Evolutionary conservation across 768 basidiomycete genomes (phyloP).

Genomic region (Lactifluus piperatus): DNA sequence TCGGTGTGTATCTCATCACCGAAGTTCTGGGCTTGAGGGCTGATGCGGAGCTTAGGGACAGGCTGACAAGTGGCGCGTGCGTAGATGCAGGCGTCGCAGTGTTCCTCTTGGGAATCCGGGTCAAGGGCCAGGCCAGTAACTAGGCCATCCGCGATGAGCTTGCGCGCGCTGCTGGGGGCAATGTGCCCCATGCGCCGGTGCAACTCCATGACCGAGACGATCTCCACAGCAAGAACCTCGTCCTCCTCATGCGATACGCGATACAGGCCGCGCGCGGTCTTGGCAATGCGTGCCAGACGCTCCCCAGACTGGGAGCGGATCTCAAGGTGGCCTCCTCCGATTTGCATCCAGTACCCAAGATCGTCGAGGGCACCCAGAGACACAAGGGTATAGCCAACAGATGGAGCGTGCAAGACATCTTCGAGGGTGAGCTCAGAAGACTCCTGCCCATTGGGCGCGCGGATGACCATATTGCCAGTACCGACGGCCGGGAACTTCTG

Average conservation of each 20-base stretch:
- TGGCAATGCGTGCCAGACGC: too few relatives aligned
- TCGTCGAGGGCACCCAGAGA: background rate
- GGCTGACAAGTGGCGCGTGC: background rate
- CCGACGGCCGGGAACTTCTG: background rate
- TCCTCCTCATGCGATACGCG: background rate
- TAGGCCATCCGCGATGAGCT: slow-evolving; percentile 13
- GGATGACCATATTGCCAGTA: background rate
- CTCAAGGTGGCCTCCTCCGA: background rate
- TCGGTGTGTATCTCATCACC: too few relatives aligned
- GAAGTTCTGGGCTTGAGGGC: too few relatives aligned
- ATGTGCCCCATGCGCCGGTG: slow-evolving; percentile 33
- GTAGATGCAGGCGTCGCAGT: slow-evolving; percentile 28
- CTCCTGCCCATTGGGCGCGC: background rate
- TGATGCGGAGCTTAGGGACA: background rate
- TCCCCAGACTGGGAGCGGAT: too few relatives aligned
- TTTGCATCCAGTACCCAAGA: background rate
- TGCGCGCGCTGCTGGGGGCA: slow-evolving; percentile 20
- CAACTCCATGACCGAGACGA: slow-evolving; percentile 16
- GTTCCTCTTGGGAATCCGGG: background rate
- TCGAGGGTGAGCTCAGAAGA: background rate
- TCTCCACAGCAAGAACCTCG: background rate
- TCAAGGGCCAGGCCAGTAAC: background rate
- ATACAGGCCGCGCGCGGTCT: background rate
- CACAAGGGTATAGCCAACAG: background rate
- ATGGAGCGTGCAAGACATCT: background rate